These are phyloP conservation scores for Entomortierella parvispora DNA, from an alignment of 192 early-diverging fungal species.

Conservation along the genomic window DNA sequence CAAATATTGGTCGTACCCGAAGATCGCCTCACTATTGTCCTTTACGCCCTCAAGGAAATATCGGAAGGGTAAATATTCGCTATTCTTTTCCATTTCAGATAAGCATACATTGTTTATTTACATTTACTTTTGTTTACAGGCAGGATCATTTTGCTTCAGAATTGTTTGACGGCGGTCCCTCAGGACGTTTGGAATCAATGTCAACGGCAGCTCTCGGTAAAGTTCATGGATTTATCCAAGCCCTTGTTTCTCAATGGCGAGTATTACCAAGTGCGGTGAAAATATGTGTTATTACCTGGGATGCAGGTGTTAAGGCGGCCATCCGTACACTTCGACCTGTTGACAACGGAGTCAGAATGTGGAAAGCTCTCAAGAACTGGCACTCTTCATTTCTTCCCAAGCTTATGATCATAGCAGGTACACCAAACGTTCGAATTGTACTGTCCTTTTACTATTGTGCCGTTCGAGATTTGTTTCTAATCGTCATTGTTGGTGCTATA, in stretches of 20 bases:
- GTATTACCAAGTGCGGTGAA: slow-evolving; percentile 14
- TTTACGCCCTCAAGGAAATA: slow-evolving; percentile 32
- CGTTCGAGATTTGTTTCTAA: not conserved
- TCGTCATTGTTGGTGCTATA: too few relatives aligned
- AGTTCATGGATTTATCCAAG: not conserved
- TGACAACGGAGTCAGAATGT: not conserved
- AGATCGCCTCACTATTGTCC: slow-evolving; percentile 15
- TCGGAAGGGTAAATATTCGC: slow-evolving; percentile 19
- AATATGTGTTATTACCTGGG: slow-evolving; percentile 25
- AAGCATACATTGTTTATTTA: not conserved
- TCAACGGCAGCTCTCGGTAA: slow-evolving; percentile 5
- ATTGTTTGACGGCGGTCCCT: not conserved
- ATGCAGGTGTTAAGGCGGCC: slow-evolving; percentile 4
- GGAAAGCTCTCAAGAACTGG: slow-evolving; percentile 3
- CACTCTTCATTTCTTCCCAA: slow-evolving; percentile 28
- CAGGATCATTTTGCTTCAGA: slow-evolving; percentile 19
- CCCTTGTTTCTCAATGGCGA: slow-evolving; percentile 13
- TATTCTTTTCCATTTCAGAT: not conserved
- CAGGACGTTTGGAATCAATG: not conserved
- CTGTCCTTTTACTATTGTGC: too few relatives aligned
- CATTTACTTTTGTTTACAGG: not conserved
- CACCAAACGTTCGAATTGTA: too few relatives aligned
- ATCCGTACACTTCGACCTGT: not conserved
- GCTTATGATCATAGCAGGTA: slow-evolving; percentile 36
- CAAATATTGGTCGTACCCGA: slow-evolving; percentile 18